Conservation (phyloP, 73 alveolate genomes). For the Paramecium sonneborni region DNA sequence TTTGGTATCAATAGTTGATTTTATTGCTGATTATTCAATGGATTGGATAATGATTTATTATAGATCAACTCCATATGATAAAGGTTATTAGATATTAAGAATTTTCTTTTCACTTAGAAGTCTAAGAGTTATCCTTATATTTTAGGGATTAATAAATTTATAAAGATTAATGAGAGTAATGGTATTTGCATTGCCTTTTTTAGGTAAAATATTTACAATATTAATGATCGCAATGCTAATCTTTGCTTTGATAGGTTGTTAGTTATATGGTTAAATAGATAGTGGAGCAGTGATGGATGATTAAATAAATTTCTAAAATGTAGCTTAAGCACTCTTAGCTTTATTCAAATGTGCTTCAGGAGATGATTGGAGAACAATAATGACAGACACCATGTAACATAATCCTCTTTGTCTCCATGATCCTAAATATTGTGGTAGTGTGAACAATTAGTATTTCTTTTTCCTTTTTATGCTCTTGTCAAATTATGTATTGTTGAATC, state of each 20-base stretch:
- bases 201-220: neutral
- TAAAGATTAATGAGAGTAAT: slow-evolving; percentile 52
- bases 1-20: neutral
- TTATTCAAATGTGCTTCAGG: slow-evolving; percentile 29
- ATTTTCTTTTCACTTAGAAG: neutral
- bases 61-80: neutral
- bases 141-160: neutral
- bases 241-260: slow-evolving; percentile 30
- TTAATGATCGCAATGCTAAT: neutral
- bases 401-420: slow-evolving; percentile 8
- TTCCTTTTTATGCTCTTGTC: slow-evolving; percentile 1
- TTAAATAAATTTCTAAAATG: neutral
- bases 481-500: slow-evolving; percentile 6
- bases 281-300: slow-evolving; percentile 44
- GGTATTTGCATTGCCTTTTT: slow-evolving; percentile 30
- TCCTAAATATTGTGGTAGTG: slow-evolving; percentile 46
- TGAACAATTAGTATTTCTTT: neutral
- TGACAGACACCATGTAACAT: slow-evolving; percentile 34
- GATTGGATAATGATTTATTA: neutral
- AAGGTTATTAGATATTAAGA: neutral
- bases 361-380: slow-evolving; percentile 23
- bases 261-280: slow-evolving; percentile 34
- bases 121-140: neutral
- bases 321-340: neutral
- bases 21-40: neutral